Conservation (phyloP, 2,329 filamentous ascomycete species). For the Aplosporella prunicola region DNA sequence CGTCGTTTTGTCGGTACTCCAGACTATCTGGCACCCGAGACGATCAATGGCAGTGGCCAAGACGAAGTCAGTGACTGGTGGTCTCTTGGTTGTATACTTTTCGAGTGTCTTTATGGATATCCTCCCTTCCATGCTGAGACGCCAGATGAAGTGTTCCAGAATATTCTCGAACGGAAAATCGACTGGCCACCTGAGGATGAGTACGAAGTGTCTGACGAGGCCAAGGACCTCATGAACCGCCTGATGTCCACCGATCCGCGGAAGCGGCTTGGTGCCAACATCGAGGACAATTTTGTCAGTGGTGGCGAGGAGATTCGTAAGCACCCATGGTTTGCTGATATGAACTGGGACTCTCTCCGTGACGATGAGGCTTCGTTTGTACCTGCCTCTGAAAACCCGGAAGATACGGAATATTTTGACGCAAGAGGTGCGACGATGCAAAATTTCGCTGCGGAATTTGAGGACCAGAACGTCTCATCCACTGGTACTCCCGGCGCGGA, state of each 20-base stretch:
- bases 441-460: slow-evolving; percentile 86
- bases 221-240: slow-evolving; percentile 89
- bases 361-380: slow-evolving; percentile 95
- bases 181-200: slow-evolving; percentile 86
- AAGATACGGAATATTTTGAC: slow-evolving; percentile 98
- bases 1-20: slow-evolving; percentile 93
- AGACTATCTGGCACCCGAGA: slow-evolving; percentile 94
- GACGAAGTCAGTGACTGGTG: slow-evolving; percentile 99
- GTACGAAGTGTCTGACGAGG: slow-evolving; percentile 66
- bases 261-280: slow-evolving; percentile 76
- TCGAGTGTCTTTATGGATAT: slow-evolving; percentile 87
- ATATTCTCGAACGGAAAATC: slow-evolving; percentile 81
- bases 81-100: slow-evolving; percentile 97
- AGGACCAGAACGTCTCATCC: slow-evolving; percentile 76
- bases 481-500: slow-evolving; percentile 59
- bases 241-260: slow-evolving; percentile 77
- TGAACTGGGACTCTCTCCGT: slow-evolving; percentile 85
- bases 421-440: slow-evolving; percentile 82
- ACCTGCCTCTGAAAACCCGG: slow-evolving; percentile 81
- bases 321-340: slow-evolving; percentile 78
- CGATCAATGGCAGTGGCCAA: slow-evolving; percentile 87
- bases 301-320: slow-evolving; percentile 86
- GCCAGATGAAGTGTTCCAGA: slow-evolving; percentile 91
- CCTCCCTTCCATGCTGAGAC: slow-evolving; percentile 88
- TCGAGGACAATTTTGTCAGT: slow-evolving; percentile 67